Base-by-base conservation (phyloP, 2,329 filamentous ascomycete genomes). In the Arthroderma uncinatum region DNA sequence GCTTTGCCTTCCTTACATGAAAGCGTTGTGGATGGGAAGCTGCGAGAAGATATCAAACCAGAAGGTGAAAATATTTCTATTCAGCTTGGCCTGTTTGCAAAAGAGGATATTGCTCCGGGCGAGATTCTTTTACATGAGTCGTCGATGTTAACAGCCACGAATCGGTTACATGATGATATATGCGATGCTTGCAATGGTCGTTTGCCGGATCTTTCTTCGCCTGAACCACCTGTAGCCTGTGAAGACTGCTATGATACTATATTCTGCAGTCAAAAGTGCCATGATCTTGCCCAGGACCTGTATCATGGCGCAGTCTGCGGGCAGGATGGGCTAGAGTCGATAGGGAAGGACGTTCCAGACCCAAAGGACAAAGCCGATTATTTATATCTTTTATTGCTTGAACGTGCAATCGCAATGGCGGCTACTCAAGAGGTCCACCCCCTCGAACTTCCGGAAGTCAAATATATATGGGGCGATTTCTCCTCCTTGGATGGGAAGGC, bases 21-120 rank as follows among this genome's bases (percentile, higher is more conserved):
- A 23, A 64, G 62, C 25, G 61, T 64, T 23, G 59, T 57, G 23
- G 58, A 60, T 37, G 53, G 59, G 28, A 62, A 55, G 34, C 23
- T 59, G 47, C 58, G 53, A 25, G 56, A 60, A 12, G 50, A 60
- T 8, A 55, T 52, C 2, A 56, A 64, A 40, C 36, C 60, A 28
- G 56, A 61, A 28, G 58, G 64, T 16, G 65, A 67, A 21, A 68
- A 79, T 52, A 74, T 75, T 23, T 79, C 78, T 2, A 79, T 79
- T 57, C 93, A 98, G 70, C 80, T 98, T 0, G 93, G 93, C 3
- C 79, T 98, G 2, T 97, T 97, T 68, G 92, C 91, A 6, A 88
- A 83, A 64, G 81, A 87, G 61, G 85, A 95, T 62, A 87, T 97
- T 37, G 73, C 76, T 0, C 82, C 89, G 0, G 87, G 87, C 8